Evolutionary conservation across 2,329 filamentous ascomycete genomes (phyloP).

Genomic region (Bipolaris sorokiniana): DNA sequence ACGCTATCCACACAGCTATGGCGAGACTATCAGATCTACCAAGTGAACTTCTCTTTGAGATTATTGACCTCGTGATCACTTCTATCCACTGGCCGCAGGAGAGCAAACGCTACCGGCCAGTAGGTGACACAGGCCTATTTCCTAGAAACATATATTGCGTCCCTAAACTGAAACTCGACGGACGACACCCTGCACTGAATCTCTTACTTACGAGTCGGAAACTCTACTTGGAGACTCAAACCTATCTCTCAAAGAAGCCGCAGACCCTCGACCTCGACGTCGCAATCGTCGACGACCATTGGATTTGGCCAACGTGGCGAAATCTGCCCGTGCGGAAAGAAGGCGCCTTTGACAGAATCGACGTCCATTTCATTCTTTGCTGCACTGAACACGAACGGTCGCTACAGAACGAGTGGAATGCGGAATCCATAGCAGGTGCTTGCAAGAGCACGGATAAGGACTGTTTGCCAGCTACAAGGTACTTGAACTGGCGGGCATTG

Average conservation of each 20-base stretch:
- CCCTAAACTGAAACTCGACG: neutral
- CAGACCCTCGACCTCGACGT: constrained; percentile 18
- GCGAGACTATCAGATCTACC: constrained; percentile 15
- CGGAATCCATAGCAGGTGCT: neutral
- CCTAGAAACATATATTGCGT: neutral
- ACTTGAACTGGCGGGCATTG: neutral
- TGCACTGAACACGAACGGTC: constrained; percentile 13
- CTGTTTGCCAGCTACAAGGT: neutral
- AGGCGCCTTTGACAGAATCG: constrained; percentile 6
- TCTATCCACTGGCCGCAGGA: neutral
- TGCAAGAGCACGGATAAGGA: neutral
- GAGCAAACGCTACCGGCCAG: neutral
- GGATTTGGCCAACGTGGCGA: constrained; percentile 25
- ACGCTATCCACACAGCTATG: constrained; percentile 5
- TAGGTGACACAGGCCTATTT: neutral
- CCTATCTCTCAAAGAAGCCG: constrained; percentile 8
- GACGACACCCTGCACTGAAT: neutral
- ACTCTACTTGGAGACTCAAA: constrained; percentile 12
- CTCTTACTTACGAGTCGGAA: constrained; percentile 10
- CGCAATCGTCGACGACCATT: constrained; percentile 20
- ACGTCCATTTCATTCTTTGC: constrained; percentile 19
- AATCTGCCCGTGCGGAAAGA: constrained; percentile 8
- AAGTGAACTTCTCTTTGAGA: constrained; percentile 18
- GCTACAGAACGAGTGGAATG: neutral
- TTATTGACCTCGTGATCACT: constrained; percentile 10